phyloP scores from a whole-genome alignment of 2,329 filamentous ascomycete species.

The Phialemoniopsis sp. region DNA sequence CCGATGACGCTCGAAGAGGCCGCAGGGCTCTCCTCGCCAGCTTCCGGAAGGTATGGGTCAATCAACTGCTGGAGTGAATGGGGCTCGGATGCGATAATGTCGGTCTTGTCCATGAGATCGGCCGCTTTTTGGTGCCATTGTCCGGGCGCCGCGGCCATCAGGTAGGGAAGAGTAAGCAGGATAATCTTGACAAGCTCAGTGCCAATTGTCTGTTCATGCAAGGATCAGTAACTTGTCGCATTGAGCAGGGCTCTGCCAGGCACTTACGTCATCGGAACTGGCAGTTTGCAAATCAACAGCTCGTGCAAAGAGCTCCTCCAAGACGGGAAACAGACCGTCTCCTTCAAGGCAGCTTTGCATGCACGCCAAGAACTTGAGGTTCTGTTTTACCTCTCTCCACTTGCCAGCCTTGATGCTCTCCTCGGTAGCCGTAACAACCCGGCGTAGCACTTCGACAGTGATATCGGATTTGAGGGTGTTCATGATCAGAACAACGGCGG shows the following conservation, averaged over 20 bases:
- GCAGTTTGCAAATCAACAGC: conserved; percentile 93
- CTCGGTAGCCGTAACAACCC: conserved; percentile 59
- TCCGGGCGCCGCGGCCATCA: conserved; percentile 69
- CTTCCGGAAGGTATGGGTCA: conserved; percentile 72
- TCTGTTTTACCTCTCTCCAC: conserved; percentile 89
- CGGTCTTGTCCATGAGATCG: conserved; percentile 86
- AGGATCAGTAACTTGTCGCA: background rate
- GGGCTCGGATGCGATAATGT: conserved; percentile 86
- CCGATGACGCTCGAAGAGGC: conserved; percentile 68
- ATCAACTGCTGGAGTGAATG: conserved; percentile 82
- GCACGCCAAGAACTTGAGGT: conserved; percentile 85
- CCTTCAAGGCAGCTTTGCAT: conserved; percentile 76
- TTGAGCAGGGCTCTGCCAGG: background rate
- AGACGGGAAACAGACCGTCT: conserved; percentile 77
- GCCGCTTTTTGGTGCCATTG: conserved; percentile 70
- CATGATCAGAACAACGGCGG: conserved; percentile 73
- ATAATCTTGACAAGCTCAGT: conserved; percentile 97
- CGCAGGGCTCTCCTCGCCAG: conserved; percentile 57
- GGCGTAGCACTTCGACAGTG: conserved; percentile 64
- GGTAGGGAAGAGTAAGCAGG: conserved; percentile 87
- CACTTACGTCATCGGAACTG: conserved; percentile 83
- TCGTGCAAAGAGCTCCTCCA: conserved; percentile 86
- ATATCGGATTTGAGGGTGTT: conserved; percentile 77
- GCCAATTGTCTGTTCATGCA: conserved; percentile 49
- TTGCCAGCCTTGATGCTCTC: conserved; percentile 65